phyloP scores from a whole-genome alignment of 1,284 basidiomycete species.

The Leccinum subspadiceum region DNA sequence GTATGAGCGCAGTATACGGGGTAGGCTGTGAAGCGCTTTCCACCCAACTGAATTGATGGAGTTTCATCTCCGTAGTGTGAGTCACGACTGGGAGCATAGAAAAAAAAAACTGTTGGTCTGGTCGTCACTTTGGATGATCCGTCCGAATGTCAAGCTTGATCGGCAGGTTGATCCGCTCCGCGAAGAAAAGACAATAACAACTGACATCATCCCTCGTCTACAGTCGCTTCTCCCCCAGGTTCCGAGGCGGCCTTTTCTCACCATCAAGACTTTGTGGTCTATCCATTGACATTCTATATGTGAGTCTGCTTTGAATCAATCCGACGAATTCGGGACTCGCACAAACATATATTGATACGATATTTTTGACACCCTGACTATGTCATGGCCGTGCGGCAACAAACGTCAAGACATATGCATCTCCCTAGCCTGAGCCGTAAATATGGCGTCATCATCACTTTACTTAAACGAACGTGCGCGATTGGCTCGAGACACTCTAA shows the following conservation, averaged over 20 bases:
- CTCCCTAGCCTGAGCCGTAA: not conserved
- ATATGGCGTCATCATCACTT: not conserved
- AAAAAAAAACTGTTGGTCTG: not conserved
- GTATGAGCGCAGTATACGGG: not conserved
- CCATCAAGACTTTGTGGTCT: not conserved
- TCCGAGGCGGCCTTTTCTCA: not conserved
- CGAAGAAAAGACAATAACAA: conserved; percentile 6
- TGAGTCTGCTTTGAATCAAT: not conserved
- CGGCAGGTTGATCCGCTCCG: not conserved
- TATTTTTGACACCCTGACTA: not conserved
- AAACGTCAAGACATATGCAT: not conserved
- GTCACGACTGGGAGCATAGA: not conserved
- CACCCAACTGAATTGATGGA: conserved; percentile 11
- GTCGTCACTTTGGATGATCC: conserved; percentile 13
- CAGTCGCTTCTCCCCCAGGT: not conserved
- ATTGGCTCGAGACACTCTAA: not conserved
- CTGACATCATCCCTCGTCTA: not conserved
- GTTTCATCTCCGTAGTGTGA: conserved; percentile 19
- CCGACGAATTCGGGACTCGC: not conserved
- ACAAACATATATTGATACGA: not conserved
- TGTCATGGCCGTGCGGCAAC: not conserved
- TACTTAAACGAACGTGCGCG: not conserved
- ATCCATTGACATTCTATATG: not conserved
- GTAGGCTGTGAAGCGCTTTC: not conserved
- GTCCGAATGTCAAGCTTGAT: conserved; percentile 9